Conservation (phyloP, 2,329 filamentous ascomycete genomes). For the Trichoderma hamatum region DNA sequence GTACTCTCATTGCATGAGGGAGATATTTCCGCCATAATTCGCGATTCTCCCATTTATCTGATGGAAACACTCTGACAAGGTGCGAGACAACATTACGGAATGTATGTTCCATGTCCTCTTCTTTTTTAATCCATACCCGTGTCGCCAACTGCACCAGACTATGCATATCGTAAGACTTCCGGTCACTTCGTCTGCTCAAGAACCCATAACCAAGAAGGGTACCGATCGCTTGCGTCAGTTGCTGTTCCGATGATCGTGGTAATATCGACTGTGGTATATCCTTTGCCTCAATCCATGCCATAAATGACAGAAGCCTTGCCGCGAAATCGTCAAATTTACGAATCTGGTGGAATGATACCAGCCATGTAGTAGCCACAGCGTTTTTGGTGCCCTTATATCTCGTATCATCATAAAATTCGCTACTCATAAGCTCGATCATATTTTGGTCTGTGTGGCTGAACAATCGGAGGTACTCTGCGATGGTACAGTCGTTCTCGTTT, state of each 20-base stretch:
- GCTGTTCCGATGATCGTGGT: slow-evolving; percentile 25
- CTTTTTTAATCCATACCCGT: slow-evolving; percentile 31
- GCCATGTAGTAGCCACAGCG: slow-evolving; percentile 41
- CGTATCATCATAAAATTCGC: slow-evolving; percentile 40
- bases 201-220: slow-evolving; percentile 36
- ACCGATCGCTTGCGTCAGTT: slow-evolving; percentile 32
- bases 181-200: slow-evolving; percentile 28
- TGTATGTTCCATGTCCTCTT: background rate
- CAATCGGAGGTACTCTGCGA: slow-evolving; percentile 38
- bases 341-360: slow-evolving; percentile 47
- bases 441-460: slow-evolving; percentile 36
- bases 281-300: slow-evolving; percentile 42
- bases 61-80: slow-evolving; percentile 9
- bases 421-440: slow-evolving; percentile 36
- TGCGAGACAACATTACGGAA: background rate
- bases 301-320: slow-evolving; percentile 41
- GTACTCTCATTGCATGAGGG: slow-evolving; percentile 8
- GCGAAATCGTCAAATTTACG: slow-evolving; percentile 34
- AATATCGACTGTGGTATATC: slow-evolving; percentile 42
- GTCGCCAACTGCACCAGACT: slow-evolving; percentile 36
- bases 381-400: slow-evolving; percentile 37
- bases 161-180: slow-evolving; percentile 37
- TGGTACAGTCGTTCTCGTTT: slow-evolving; percentile 33
- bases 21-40: slow-evolving; percentile 12
- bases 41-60: background rate